Evolutionary conservation across 768 basidiomycete species (phyloP).

Genomic region (Hygrocybe coccinea): DNA sequence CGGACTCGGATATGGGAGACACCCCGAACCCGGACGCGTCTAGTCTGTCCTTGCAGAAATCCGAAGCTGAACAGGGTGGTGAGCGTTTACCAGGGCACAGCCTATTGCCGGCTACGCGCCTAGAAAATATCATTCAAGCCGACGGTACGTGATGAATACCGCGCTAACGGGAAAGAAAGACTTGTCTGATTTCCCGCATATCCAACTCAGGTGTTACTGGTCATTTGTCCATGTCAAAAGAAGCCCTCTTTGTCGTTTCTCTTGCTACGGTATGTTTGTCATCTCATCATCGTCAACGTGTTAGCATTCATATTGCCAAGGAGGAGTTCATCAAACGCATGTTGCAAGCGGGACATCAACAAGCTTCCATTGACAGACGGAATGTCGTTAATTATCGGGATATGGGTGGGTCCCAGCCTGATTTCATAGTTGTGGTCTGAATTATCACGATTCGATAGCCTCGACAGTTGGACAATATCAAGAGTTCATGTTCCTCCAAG

Average conservation of each 20-base stretch:
- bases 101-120: slow-evolving; percentile 56
- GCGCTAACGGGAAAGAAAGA: neutral
- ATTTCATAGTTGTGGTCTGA: neutral
- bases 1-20: slow-evolving; percentile 43
- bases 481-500: slow-evolving; percentile 70
- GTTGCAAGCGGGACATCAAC: slow-evolving; percentile 61
- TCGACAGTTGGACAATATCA: slow-evolving; percentile 55
- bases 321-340: slow-evolving; percentile 83
- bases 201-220: slow-evolving; percentile 47
- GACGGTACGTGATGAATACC: slow-evolving; percentile 48
- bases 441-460: slow-evolving; percentile 35
- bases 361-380: slow-evolving; percentile 56
- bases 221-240: slow-evolving; percentile 65
- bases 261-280: slow-evolving; percentile 59
- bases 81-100: slow-evolving; percentile 35
- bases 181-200: neutral
- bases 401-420: slow-evolving; percentile 52
- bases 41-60: slow-evolving; percentile 19
- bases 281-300: neutral
- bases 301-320: slow-evolving; percentile 34
- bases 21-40: slow-evolving; percentile 16
- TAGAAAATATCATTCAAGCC: slow-evolving; percentile 76
- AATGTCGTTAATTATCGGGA: slow-evolving; percentile 63
- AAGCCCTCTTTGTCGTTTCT: slow-evolving; percentile 68
- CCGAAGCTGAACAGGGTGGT: slow-evolving; percentile 16